Percentiles rank a stretch among this genome's conserved stretches.
Conservation (phyloP, 2,329 filamentous ascomycete species). For the Phaeosphaeria sp. region DNA sequence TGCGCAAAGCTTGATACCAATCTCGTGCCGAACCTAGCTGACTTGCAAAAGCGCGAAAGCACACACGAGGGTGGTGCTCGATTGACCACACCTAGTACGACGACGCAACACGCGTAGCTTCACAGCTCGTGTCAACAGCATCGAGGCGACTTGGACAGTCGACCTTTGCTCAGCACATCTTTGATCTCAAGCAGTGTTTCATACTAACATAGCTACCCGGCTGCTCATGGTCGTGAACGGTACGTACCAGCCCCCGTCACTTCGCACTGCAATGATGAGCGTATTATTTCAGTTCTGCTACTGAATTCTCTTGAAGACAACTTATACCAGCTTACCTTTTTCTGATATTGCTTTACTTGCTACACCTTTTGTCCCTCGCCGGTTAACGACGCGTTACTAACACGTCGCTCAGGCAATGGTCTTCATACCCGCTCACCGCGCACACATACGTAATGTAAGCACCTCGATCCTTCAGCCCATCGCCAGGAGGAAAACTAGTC, state of each 20-base stretch:
- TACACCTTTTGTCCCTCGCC: neutral
- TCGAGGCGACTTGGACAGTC: neutral
- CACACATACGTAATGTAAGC: constrained; percentile 28
- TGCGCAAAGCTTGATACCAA: constrained; percentile 14
- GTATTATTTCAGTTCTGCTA: constrained; percentile 67
- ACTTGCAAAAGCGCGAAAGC: constrained; percentile 17
- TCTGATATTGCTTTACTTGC: constrained; percentile 49
- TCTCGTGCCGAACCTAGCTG: constrained; percentile 20
- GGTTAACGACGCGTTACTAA: constrained; percentile 22
- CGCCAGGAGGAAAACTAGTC: constrained; percentile 66
- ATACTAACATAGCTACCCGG: neutral
- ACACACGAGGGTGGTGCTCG: neutral
- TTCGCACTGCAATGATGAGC: constrained; percentile 42
- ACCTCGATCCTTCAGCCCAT: constrained; percentile 13
- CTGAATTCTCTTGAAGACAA: constrained; percentile 66
- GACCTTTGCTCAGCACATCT: neutral
- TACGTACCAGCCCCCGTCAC: constrained; percentile 18
- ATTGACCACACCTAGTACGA: neutral
- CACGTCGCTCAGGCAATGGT: constrained; percentile 12
- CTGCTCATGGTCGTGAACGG: neutral
- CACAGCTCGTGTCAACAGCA: neutral
- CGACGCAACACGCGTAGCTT: neutral
- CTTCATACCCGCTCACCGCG: neutral
- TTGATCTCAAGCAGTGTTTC: neutral
- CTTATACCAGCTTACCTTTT: constrained; percentile 64